Conservation (phyloP, 75 land plant genomes). For the Gnetum montanum region DNA sequence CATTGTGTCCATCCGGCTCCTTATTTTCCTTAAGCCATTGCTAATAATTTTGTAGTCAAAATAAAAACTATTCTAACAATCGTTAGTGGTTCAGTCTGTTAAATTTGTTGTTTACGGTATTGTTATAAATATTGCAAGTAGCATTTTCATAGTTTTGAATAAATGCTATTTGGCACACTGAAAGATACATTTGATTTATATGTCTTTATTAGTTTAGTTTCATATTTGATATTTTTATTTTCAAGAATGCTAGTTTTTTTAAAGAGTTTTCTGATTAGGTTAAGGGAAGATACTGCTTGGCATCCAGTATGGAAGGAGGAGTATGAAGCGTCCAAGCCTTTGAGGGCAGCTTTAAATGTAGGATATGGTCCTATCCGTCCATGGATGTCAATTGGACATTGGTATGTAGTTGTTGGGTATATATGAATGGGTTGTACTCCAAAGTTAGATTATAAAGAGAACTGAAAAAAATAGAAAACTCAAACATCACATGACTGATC, state of each 20-base stretch:
- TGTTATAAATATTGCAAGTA: too few relatives aligned
- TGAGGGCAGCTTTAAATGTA: slow-evolving; percentile 36
- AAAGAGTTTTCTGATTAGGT: slow-evolving; percentile 39
- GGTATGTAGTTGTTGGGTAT: slow-evolving; percentile 29
- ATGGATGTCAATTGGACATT: slow-evolving; percentile 91
- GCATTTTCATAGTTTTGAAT: too few relatives aligned
- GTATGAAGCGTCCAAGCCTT: slow-evolving; percentile 28
- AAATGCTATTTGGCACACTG: too few relatives aligned
- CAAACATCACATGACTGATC: background rate
- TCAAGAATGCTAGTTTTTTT: background rate
- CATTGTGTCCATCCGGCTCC: too few relatives aligned
- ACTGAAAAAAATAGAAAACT: background rate
- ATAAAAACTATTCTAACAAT: too few relatives aligned
- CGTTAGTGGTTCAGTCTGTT: too few relatives aligned
- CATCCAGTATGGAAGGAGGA: slow-evolving; percentile 66
- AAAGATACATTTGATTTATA: too few relatives aligned
- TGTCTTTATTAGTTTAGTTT: too few relatives aligned
- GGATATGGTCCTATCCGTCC: slow-evolving; percentile 84
- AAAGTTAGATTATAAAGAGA: background rate
- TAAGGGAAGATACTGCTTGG: slow-evolving; percentile 89
- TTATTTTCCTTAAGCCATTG: too few relatives aligned
- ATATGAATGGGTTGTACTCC: background rate
- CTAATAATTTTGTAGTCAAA: too few relatives aligned
- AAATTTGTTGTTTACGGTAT: too few relatives aligned
- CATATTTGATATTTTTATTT: too few relatives aligned